Conservation (phyloP, 148 eudicot genomes). For the Diospyros lotus region DNA sequence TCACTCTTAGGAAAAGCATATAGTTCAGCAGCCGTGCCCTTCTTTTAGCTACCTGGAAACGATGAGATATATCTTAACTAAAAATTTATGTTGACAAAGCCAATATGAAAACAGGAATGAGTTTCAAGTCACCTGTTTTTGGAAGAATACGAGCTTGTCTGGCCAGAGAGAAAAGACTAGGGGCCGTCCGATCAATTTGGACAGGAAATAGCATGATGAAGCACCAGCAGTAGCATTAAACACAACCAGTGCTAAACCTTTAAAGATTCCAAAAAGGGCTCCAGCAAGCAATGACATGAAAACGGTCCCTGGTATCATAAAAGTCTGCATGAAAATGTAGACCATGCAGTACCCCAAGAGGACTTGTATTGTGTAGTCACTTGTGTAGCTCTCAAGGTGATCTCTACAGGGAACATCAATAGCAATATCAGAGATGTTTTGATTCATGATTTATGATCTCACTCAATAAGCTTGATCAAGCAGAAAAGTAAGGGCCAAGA, state of each 20-base stretch:
- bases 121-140: conserved; percentile 56
- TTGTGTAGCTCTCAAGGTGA: conserved; percentile 90
- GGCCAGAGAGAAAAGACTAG: conserved; percentile 80
- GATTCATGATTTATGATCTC: not conserved
- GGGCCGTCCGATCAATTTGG: conserved; percentile 84
- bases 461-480: not conserved
- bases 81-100: conserved; percentile 1
- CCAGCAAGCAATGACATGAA: conserved; percentile 98
- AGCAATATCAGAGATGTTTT: not conserved
- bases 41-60: conserved; percentile 76
- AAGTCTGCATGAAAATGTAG: conserved; percentile 98
- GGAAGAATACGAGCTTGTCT: conserved; percentile 73
- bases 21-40: conserved; percentile 71
- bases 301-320: conserved; percentile 97
- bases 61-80: conserved; percentile 8
- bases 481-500: not conserved
- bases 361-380: conserved; percentile 92
- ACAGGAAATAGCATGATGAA: conserved; percentile 89
- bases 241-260: conserved; percentile 81
- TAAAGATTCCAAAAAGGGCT: conserved; percentile 76
- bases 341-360: conserved; percentile 83
- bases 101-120: not conserved
- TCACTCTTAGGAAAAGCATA: conserved; percentile 93
- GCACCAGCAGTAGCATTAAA: conserved; percentile 93
- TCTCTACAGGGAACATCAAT: conserved; percentile 41